Base-by-base conservation (phyloP, 208 protist genomes). In the Porcisia deanei region DNA sequence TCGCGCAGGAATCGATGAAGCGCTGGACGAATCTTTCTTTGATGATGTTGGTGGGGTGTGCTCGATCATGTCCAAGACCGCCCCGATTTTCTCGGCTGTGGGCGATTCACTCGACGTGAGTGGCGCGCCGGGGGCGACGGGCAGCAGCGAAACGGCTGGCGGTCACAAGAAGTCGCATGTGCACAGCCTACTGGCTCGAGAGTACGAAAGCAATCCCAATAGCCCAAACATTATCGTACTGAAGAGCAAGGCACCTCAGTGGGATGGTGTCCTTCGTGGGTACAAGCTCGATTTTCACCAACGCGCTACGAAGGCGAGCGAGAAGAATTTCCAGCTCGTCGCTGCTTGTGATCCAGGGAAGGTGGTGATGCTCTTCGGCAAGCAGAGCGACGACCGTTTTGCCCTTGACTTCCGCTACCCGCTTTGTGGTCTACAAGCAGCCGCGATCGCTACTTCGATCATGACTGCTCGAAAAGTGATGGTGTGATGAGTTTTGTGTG, bases 321-420 rank as follows among this genome's bases (percentile, higher is more conserved):
- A 81, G 76, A 87, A 87, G 79, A 87, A 87, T 70, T 87, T 87
- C 20, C 83, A 87, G 73, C 79, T 87, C 65, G 83, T 87, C 61
- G 47, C 83, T 20, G 54, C 39, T 5, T 49, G 34, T 14, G 75
- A 87, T 34, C 83, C 78, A 37, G 66, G 77, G 54, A 87, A 87
- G 83, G 83, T 87, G 52, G 79, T 87, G 39, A 87, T 87, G 83
- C 68, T 87, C 20, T 84, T 87, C 52, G 83, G 83, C 22, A 83
- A 84, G 73, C 78, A 87, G 73, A 64, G 70, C 47, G 73, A 83
- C 37, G 76, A 84, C 59, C 78, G 79, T 18, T 87, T 77, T 39
- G 77, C 83, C 18, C 66, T 87, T 2, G 83, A 87, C 73, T 87
- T 84, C 57, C 78, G 83, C 66, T 84, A 80, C 71, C 83, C 83